phyloP scores from a whole-genome alignment of 148 eudicot genomes.

The Pouteria glomerata region DNA sequence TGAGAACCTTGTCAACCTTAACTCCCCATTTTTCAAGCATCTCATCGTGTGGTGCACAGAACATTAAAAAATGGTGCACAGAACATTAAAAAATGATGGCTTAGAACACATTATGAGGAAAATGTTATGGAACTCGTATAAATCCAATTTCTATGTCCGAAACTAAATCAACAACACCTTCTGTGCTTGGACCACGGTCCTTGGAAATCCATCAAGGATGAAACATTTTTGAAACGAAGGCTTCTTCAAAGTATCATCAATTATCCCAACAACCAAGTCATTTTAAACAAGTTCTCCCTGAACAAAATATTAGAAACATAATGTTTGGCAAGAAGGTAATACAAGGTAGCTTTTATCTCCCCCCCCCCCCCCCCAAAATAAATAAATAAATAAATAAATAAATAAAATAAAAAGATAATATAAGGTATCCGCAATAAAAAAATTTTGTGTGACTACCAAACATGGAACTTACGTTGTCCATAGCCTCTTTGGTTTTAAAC shows the following conservation, averaged over 20 bases:
- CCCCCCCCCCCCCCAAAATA: no score
- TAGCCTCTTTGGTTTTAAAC: slow-evolving; percentile 86
- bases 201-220: slow-evolving; percentile 96
- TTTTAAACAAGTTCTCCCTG: slow-evolving; percentile 97
- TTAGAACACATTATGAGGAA: not conserved
- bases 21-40: slow-evolving; percentile 70
- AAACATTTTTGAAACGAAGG: slow-evolving; percentile 96
- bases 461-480: slow-evolving; percentile 61
- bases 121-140: not conserved
- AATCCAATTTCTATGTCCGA: not conserved
- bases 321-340: not conserved
- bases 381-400: no score
- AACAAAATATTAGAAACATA: not conserved
- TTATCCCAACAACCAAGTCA: slow-evolving; percentile 92
- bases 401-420: no score
- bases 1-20: slow-evolving; percentile 71
- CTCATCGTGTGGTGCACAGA: slow-evolving; percentile 64
- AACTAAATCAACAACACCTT: slow-evolving; percentile 45
- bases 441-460: not conserved
- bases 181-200: slow-evolving; percentile 91
- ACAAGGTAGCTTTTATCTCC: no score
- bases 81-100: not conserved
- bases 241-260: slow-evolving; percentile 86
- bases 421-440: not conserved
- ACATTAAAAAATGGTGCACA: slow-evolving; percentile 34